Conservation (phyloP, 176 grass and related monocot genomes). For the Oryza glumipatula region DNA sequence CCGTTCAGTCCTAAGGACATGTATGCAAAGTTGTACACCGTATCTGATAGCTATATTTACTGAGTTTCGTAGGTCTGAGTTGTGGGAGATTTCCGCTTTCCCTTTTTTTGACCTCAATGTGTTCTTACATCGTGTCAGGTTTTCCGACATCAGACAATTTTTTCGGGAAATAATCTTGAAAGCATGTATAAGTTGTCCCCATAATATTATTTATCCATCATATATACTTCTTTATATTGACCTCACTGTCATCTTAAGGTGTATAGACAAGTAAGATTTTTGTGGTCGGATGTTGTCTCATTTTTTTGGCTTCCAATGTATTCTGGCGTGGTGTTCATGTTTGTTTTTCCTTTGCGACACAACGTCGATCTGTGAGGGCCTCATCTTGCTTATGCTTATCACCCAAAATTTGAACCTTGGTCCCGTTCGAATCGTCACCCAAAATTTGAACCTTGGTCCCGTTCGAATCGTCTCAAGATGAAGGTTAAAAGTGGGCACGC, state of each 20-base stretch:
- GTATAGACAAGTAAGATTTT: not conserved
- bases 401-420: no score
- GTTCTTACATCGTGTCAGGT: conserved; percentile 13
- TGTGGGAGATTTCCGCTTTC: conserved; percentile 22
- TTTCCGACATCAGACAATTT: conserved; percentile 26
- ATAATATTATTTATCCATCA: not conserved
- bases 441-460: no score
- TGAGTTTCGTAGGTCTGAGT: conserved; percentile 26
- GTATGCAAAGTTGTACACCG: conserved; percentile 38
- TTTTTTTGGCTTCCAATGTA: not conserved
- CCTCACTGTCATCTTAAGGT: not conserved
- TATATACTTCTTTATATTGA: conserved; percentile 17
- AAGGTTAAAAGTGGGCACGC: no score
- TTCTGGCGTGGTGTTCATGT: not conserved
- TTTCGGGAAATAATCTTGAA: conserved; percentile 41
- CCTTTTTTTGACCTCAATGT: conserved; percentile 7
- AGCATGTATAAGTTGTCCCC: conserved; percentile 33
- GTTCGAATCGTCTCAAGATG: no score
- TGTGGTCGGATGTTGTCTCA: not conserved
- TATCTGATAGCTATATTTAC: conserved; percentile 45
- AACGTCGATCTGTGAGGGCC: no score
- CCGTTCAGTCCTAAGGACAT: conserved; percentile 85
- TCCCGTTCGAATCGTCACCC: no score
- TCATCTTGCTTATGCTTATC: no score
- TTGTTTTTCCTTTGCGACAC: not conserved